Conservation (phyloP, 805 yeast species). For the Teunomyces pallodes region DNA sequence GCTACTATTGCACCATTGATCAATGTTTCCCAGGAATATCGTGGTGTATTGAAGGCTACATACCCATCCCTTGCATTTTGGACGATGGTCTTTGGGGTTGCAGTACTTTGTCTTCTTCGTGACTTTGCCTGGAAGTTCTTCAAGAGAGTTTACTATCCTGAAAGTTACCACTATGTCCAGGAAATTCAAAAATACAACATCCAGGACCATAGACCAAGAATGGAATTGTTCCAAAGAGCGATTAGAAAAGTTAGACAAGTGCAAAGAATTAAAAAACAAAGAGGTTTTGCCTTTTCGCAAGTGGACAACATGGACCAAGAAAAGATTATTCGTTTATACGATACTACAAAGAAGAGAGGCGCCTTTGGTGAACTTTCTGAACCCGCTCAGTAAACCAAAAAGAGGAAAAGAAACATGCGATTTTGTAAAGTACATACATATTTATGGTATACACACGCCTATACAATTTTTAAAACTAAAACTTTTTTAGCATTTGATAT, state of each 20-base stretch:
- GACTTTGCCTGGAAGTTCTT: slow-evolving; percentile 94
- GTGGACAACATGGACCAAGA: slow-evolving; percentile 90
- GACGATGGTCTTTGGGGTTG: slow-evolving; percentile 75
- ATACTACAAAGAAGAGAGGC: slow-evolving; percentile 83
- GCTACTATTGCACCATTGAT: slow-evolving; percentile 81
- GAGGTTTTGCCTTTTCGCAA: slow-evolving; percentile 98
- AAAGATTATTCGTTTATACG: slow-evolving; percentile 86
- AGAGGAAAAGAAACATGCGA: background rate
- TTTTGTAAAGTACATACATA: background rate
- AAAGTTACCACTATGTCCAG: slow-evolving; percentile 91
- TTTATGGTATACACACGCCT: background rate
- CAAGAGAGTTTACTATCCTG: slow-evolving; percentile 88
- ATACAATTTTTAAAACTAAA: background rate
- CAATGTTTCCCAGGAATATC: slow-evolving; percentile 77
- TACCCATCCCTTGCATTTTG: slow-evolving; percentile 81
- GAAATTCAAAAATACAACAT: slow-evolving; percentile 94
- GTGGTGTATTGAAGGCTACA: slow-evolving; percentile 72
- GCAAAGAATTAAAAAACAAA: slow-evolving; percentile 94
- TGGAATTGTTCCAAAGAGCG: slow-evolving; percentile 95
- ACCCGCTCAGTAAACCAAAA: slow-evolving; percentile 6
- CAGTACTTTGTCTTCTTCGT: slow-evolving; percentile 74
- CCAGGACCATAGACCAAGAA: slow-evolving; percentile 91
- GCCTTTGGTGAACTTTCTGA: slow-evolving; percentile 54
- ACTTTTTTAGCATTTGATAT: background rate
- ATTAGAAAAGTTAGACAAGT: slow-evolving; percentile 97